Percentiles rank a stretch among this genome's conserved stretches.
These are phyloP conservation scores for Cytospora schulzeri DNA, from an alignment of 2,329 filamentous ascomycete genomes.

Conservation along the genomic window DNA sequence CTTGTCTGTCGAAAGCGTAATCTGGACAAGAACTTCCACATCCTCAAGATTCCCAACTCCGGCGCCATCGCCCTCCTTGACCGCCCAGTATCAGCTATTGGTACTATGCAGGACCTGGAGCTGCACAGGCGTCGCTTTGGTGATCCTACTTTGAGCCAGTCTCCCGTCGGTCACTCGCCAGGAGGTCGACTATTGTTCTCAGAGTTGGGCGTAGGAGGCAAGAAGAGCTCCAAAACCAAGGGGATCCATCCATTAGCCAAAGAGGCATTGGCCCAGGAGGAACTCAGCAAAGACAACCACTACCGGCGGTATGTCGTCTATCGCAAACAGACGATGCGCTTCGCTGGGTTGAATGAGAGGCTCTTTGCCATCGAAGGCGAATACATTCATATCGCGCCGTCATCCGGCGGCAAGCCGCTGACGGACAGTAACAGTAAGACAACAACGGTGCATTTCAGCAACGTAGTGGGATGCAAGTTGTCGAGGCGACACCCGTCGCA, in stretches of 20 bases:
- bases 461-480: slow-evolving; percentile 80
- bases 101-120: slow-evolving; percentile 74
- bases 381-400: slow-evolving; percentile 83
- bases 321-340: slow-evolving; percentile 80
- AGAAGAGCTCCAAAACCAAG: slow-evolving; percentile 57
- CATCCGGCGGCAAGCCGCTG: slow-evolving; percentile 65
- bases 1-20: slow-evolving; percentile 75
- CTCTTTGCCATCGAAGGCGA: slow-evolving; percentile 81
- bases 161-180: slow-evolving; percentile 25
- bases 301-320: slow-evolving; percentile 80
- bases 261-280: slow-evolving; percentile 61
- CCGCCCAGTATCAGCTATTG: slow-evolving; percentile 76
- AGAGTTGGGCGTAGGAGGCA: slow-evolving; percentile 31
- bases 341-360: slow-evolving; percentile 74
- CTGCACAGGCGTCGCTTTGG: slow-evolving; percentile 73
- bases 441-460: slow-evolving; percentile 80
- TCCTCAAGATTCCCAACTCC: slow-evolving; percentile 75
- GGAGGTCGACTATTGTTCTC: slow-evolving; percentile 24
- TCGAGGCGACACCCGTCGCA: slow-evolving; percentile 78
- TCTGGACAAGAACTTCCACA: slow-evolving; percentile 76
- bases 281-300: slow-evolving; percentile 56
- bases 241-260: slow-evolving; percentile 69
- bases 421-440: slow-evolving; percentile 68
- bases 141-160: slow-evolving; percentile 27
- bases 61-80: slow-evolving; percentile 76